Base-by-base conservation (phyloP, 176 grass and related monocot species). In the Ensete glaucum region DNA sequence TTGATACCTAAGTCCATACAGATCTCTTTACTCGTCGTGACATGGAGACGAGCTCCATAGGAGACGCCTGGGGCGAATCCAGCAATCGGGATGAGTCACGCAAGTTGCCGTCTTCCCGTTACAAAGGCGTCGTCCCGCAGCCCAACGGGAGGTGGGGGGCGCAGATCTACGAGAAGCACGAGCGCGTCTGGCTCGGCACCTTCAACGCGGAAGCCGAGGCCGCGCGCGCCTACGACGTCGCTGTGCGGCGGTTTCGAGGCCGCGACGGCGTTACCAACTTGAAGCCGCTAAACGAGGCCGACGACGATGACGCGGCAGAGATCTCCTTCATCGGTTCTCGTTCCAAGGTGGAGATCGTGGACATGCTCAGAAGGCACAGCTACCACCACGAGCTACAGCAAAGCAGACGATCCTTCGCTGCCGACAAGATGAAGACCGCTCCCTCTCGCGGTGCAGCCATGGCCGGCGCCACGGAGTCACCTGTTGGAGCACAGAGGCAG, bases 121-220 rank as follows among this genome's bases (percentile, higher is more conserved):
- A 91, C 84, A 99, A 94, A 81, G 95, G 95, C 74, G 95, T 99
- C 6, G 95, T 99, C 50, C 90, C 95, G 12, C 95, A 94, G 83
- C 95, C 95, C 12, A 94, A 94, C 78, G 95, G 95, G 34, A 80
- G 90, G 9, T 98, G 95, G 95, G 95, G 95, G 7, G 88, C 90
- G 16, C 95, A 99, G 89, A 94, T 99, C 85, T 99, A 99, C 77
- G 95, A 99, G 82, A 81, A 85, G 8, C 90, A 94, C 89, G 86
- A 87, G 82, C 95, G 95, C 59, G 95, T 98, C 53, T 98, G 95
- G 95, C 88, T 98, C 2, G 95, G 95, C 59, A 94, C 95, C 9
- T 98, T 98, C 86, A 29, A 67, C 64, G 25, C 6, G 24, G 26
- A 67, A 14, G 64, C 24, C 12, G 86, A 85, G 25, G 96, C 96